phyloP scores from a whole-genome alignment of 148 eudicot species.

The Persicaria maculosa region DNA sequence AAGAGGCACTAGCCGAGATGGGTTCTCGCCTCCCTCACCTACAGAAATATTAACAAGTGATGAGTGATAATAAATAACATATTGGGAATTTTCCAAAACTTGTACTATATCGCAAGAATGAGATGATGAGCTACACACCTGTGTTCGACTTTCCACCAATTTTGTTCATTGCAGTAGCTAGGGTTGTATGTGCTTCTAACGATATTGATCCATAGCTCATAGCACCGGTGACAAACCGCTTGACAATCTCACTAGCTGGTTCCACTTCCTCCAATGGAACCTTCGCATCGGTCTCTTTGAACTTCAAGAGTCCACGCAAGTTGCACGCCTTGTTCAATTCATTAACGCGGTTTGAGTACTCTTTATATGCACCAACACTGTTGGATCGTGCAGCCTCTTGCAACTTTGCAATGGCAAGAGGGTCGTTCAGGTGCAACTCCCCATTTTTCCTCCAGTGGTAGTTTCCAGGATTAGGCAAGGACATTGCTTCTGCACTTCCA shows the following conservation, averaged over 20 bases:
- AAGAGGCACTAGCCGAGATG: conserved; percentile 88
- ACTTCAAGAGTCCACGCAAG: conserved; percentile 86
- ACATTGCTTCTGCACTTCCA: conserved; percentile 92
- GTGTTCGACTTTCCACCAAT: conserved; percentile 97
- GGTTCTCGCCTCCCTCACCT: conserved; percentile 99
- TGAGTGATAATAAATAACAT: neutral
- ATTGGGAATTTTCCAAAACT: neutral
- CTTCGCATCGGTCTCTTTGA: conserved; percentile 45
- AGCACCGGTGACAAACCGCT: conserved; percentile 96
- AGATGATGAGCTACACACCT: conserved; percentile 35
- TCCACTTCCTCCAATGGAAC: conserved; percentile 91
- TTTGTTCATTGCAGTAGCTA: conserved; percentile 94
- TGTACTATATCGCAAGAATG: neutral
- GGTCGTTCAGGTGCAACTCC: conserved; percentile 90
- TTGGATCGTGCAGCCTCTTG: conserved; percentile 91
- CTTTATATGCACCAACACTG: conserved; percentile 91
- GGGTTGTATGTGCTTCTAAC: conserved; percentile 88
- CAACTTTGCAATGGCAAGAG: conserved; percentile 90
- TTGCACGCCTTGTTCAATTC: conserved; percentile 86
- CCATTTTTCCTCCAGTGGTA: conserved; percentile 99
- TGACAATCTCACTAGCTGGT: conserved; percentile 94
- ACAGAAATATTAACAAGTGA: conserved; percentile 14
- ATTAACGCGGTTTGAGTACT: conserved; percentile 75
- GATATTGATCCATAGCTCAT: conserved; percentile 99
- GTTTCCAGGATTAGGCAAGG: conserved; percentile 94